Conservation (phyloP, 805 yeast genomes). For the Ogataea trehalophila region DNA sequence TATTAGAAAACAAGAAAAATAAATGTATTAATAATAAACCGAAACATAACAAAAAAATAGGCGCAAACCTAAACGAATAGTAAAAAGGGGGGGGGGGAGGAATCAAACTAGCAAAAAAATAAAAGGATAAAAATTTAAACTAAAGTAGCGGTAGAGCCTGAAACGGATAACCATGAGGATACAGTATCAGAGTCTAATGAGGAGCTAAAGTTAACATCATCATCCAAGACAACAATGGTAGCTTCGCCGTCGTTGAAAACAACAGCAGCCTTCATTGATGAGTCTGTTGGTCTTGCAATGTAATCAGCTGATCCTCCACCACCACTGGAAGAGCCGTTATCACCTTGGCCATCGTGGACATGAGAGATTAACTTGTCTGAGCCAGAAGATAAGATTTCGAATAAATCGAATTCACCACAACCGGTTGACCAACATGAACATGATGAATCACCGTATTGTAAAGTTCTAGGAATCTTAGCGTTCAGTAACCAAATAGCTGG, state of each 20-base stretch:
- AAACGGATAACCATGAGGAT: constrained; percentile 46
- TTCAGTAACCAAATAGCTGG: constrained; percentile 97
- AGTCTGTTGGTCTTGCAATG: constrained; percentile 76
- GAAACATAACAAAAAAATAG: too few relatives aligned
- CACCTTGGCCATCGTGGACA: constrained; percentile 81
- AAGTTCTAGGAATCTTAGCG: constrained; percentile 94
- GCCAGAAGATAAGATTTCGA: constrained; percentile 80
- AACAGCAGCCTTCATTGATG: constrained; percentile 85
- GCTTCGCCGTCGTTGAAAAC: constrained; percentile 60
- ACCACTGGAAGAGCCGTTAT: constrained; percentile 38
- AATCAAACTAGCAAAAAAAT: too few relatives aligned
- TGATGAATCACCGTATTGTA: constrained; percentile 77
- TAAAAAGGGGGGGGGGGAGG: too few relatives aligned
- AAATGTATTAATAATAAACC: too few relatives aligned
- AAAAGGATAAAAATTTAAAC: not conserved
- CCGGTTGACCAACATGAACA: constrained; percentile 98
- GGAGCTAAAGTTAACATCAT: constrained; percentile 42
- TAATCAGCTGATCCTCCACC: constrained; percentile 92
- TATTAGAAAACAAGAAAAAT: too few relatives aligned
- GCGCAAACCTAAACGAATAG: too few relatives aligned
- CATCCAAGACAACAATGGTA: constrained; percentile 58
- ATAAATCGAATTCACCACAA: constrained; percentile 96
- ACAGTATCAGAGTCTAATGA: constrained; percentile 56
- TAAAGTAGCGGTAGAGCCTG: constrained; percentile 44
- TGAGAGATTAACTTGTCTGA: constrained; percentile 71